phyloP scores from a whole-genome alignment of 1,284 basidiomycete species.

The Puccinia polysora region DNA sequence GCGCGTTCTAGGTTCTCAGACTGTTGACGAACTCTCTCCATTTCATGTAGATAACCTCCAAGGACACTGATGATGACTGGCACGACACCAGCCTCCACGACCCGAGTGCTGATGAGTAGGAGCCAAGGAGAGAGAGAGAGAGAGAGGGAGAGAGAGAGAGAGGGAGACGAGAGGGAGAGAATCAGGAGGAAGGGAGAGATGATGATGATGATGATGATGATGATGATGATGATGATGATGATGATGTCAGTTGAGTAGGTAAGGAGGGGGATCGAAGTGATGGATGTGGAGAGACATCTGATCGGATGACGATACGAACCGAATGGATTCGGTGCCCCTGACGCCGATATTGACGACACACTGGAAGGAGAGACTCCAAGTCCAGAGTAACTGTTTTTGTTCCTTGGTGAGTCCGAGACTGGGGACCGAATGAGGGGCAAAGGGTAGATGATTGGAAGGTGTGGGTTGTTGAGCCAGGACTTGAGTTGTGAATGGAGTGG shows the following conservation, averaged over 20 bases:
- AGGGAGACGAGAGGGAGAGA: background rate
- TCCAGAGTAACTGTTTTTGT: conserved; percentile 48
- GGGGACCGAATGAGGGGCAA: conserved; percentile 63
- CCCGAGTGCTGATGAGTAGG: conserved; percentile 77
- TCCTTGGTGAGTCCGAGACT: conserved; percentile 42
- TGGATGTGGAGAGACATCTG: too few relatives aligned
- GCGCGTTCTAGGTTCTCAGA: conserved; percentile 44
- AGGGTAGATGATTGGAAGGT: conserved; percentile 55
- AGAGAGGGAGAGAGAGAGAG: background rate
- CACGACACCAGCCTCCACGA: conserved; percentile 91
- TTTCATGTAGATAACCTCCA: conserved; percentile 64
- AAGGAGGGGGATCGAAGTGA: too few relatives aligned
- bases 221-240: too few relatives aligned
- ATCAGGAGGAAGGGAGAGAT: background rate
- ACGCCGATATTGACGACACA: conserved; percentile 98
- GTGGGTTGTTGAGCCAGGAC: conserved; percentile 57
- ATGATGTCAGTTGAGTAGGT: too few relatives aligned
- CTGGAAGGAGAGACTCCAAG: conserved; percentile 86
- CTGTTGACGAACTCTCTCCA: conserved; percentile 55
- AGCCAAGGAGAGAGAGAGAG: background rate
- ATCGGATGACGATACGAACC: too few relatives aligned
- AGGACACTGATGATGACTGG: conserved; percentile 91
- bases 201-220: too few relatives aligned
- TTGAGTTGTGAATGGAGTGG: conserved; percentile 65
- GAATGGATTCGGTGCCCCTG: conserved; percentile 74